A percentile compares a stretch with the other conserved stretches of the same genome.
phyloP scores from a whole-genome alignment of 2,329 filamentous ascomycete species.

The Ceratocystis diversiconidia region DNA sequence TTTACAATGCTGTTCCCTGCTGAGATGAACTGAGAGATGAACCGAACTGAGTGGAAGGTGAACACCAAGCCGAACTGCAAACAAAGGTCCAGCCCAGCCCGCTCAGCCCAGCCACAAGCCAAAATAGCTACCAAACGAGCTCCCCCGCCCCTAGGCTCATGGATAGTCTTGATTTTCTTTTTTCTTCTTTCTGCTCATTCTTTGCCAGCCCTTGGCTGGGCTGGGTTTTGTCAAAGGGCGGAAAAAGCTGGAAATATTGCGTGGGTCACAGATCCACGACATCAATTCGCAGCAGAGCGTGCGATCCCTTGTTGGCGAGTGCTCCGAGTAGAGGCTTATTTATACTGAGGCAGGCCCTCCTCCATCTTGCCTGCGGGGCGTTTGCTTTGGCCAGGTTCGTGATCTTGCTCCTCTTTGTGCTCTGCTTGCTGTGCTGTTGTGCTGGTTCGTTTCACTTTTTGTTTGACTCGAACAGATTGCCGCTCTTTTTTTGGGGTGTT shows the following conservation, averaged over 20 bases:
- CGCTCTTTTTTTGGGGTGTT: background rate
- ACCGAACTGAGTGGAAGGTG: background rate
- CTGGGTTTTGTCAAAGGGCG: background rate
- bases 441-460: background rate
- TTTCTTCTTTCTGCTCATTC: background rate
- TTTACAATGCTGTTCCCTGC: constrained; percentile 6
- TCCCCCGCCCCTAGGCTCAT: no score
- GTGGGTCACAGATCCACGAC: background rate
- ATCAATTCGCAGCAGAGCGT: background rate
- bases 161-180: background rate
- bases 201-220: background rate
- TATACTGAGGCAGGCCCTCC: background rate
- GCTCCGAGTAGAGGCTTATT: background rate
- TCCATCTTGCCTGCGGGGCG: background rate
- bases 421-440: background rate
- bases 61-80: background rate
- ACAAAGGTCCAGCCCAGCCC: background rate
- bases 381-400: background rate
- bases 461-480: background rate
- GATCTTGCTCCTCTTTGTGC: background rate
- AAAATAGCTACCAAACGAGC: no score
- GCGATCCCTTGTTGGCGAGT: background rate
- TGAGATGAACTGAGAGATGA: background rate
- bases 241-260: constrained; percentile 4
- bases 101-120: background rate